Evolutionary conservation across 2,329 filamentous ascomycete genomes (phyloP), one percentile per base, ranked within the genome.

Genomic region (Penicillium freii): DNA sequence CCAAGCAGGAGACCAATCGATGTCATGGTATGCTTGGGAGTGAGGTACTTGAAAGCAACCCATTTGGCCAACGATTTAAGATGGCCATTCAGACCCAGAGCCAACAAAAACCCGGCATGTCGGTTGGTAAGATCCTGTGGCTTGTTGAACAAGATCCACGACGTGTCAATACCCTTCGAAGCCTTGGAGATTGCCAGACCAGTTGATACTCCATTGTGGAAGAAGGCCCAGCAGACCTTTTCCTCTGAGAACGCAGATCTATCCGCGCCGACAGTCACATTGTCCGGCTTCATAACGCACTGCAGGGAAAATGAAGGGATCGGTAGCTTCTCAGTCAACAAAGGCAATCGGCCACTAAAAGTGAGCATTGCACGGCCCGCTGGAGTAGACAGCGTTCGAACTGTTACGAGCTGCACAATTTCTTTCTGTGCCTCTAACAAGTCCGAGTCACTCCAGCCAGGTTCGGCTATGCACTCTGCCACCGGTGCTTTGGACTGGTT

Each of bases 1-100:
- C 94, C 94, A 0, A 99, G 81, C 3, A 99, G 81, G n/a, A 99
- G 80, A 10, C 94, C 94, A 54, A 99, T 93, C 0, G 94, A 97
- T 25, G 94, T 97, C 94, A 99, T 99, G 27, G 92, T 96, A 74
- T 99, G 95, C 70, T 99, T 99, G 1, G 94, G 93, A 0, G 94
- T 99, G n/a, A 99, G 80, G 66, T 99, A 99, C 71, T 97, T 97
- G 82, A 97, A 99, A 9, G 92, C 93, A 43, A 99, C 88, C 93
- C 94, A 99, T 78, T 97, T 97, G 3, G 94, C 94, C 29, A 99
- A 84, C 8, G 87, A 89, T 66, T 91, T 94, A n/a, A 99, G 80
- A 75, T 99, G 95, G 0, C 94, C 95, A 66, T 97, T 97, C 25
- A 99, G 80, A 4, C 94, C 94, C 5, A 99, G 81, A 5, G 92